Conservation (phyloP, 2,329 filamentous ascomycete genomes). For the Trichoderma asperellum region DNA sequence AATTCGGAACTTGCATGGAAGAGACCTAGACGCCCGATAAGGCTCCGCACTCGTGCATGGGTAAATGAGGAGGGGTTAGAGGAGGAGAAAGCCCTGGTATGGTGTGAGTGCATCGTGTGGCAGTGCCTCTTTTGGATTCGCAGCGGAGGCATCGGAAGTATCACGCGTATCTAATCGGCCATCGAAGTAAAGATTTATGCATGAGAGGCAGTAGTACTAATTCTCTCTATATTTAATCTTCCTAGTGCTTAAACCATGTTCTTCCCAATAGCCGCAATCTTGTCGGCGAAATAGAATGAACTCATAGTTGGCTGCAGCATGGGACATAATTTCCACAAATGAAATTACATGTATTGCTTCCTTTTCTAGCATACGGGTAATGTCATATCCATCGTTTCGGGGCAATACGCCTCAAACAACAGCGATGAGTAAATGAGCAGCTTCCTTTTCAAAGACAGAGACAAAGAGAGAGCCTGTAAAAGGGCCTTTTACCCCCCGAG, state of each 20-base stretch:
- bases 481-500: too few species aligned
- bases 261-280: background rate
- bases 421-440: background rate
- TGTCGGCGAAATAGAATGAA: background rate
- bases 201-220: background rate
- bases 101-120: background rate
- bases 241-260: background rate
- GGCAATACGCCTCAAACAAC: background rate
- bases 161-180: background rate
- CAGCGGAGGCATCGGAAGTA: background rate
- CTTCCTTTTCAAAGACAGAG: background rate
- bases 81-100: background rate
- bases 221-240: background rate
- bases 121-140: background rate
- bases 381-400: background rate
- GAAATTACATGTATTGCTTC: background rate
- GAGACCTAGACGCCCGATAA: background rate
- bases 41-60: slow-evolving; percentile 9
- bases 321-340: background rate
- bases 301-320: background rate
- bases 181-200: background rate
- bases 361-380: background rate
- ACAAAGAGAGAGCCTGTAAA: background rate
- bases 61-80: background rate
- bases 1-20: background rate